Percentiles rank a stretch among this genome's conserved stretches.
Conservation (phyloP, 1,139 yeast genomes). For the Yamadazyma mexicana region DNA sequence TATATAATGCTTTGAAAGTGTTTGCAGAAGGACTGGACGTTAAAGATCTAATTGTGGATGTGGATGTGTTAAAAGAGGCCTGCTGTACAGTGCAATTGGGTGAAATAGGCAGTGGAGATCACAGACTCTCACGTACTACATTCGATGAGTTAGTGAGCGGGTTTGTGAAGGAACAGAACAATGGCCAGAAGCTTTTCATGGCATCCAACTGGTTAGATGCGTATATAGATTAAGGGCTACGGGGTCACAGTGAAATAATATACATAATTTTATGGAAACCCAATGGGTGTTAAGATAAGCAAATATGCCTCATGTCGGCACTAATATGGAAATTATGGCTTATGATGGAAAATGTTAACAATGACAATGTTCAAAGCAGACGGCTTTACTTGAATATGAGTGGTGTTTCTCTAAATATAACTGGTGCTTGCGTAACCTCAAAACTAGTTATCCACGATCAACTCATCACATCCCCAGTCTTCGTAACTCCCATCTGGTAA, state of each 20-base stretch:
- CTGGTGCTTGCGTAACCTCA: too few species aligned
- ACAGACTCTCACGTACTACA: conserved; percentile 53
- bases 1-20: conserved; percentile 61
- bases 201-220: conserved; percentile 64
- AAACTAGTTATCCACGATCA: conserved; percentile 82
- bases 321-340: too few species aligned
- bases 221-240: conserved; percentile 34
- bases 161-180: conserved; percentile 56
- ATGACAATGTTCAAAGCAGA: too few species aligned
- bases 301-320: too few species aligned
- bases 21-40: conserved; percentile 40
- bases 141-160: conserved; percentile 55
- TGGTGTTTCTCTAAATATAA: too few species aligned
- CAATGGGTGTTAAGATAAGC: not conserved
- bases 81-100: conserved; percentile 48
- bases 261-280: not conserved
- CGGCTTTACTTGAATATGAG: too few species aligned
- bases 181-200: conserved; percentile 55
- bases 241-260: not conserved
- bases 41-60: conserved; percentile 43
- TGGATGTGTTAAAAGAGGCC: conserved; percentile 50
- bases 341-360: too few species aligned
- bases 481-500: conserved; percentile 96
- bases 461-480: conserved; percentile 99
- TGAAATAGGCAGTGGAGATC: conserved; percentile 46